These are phyloP conservation scores for Passalora sequoiae DNA, from an alignment of 2,329 filamentous ascomycete species.

Conservation along the genomic window DNA sequence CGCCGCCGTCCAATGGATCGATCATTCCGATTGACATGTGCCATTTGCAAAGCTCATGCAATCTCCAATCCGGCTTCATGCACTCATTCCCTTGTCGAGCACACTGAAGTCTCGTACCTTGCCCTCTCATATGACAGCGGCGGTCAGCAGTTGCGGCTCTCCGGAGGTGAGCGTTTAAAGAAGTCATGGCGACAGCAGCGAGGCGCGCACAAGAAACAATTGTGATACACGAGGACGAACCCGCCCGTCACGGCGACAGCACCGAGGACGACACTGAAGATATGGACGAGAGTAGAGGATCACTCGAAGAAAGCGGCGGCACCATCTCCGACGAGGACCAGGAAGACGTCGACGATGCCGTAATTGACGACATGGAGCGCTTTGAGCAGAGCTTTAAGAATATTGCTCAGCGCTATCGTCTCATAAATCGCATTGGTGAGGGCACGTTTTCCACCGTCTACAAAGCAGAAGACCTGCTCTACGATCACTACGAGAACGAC, in stretches of 20 bases:
- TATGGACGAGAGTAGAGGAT: slow-evolving; percentile 47
- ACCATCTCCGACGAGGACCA: slow-evolving; percentile 50
- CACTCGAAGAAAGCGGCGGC: slow-evolving; percentile 47
- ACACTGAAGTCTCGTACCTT: neutral
- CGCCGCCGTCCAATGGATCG: too few relatives aligned
- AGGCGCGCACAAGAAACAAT: slow-evolving; percentile 18
- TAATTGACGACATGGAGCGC: slow-evolving; percentile 80
- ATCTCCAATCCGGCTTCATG: neutral
- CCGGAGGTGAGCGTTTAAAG: too few relatives aligned
- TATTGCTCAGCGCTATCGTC: slow-evolving; percentile 75
- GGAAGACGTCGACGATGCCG: slow-evolving; percentile 59
- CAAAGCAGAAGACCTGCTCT: slow-evolving; percentile 90
- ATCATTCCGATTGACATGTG: too few relatives aligned
- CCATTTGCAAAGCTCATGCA: too few relatives aligned
- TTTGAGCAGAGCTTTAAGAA: slow-evolving; percentile 77
- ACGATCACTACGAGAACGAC: slow-evolving; percentile 74
- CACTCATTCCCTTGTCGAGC: neutral
- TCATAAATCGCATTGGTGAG: slow-evolving; percentile 97
- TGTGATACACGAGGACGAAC: slow-evolving; percentile 23
- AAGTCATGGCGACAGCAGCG: slow-evolving; percentile 22
- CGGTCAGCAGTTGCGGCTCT: neutral
- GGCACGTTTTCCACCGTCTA: slow-evolving; percentile 98
- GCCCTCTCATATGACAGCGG: neutral
- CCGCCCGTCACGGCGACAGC: slow-evolving; percentile 20
- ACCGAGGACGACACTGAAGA: slow-evolving; percentile 36